Evolutionary conservation across 352 stramenopile genomes (phyloP).

Genomic region (Peronospora belbahrii): DNA sequence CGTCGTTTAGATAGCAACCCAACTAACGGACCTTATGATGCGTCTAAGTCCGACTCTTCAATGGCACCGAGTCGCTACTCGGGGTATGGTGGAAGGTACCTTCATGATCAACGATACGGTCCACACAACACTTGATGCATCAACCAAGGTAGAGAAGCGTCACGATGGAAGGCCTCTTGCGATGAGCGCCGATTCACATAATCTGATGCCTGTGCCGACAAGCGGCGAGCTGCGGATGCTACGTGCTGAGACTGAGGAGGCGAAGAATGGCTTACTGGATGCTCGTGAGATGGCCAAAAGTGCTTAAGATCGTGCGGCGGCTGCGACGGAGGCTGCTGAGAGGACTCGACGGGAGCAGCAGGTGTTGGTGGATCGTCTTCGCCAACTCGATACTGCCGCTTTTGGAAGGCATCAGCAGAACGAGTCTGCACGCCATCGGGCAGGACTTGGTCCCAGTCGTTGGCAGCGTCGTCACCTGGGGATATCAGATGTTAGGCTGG

Average conservation of each 20-base stretch:
- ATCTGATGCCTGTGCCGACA: not conserved
- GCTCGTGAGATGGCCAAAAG: not conserved
- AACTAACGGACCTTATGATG: too few species aligned
- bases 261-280: not conserved
- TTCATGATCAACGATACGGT: too few species aligned
- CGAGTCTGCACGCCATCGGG: not conserved
- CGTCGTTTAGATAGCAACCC: too few species aligned
- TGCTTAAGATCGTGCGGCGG: not conserved
- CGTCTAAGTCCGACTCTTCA: too few species aligned
- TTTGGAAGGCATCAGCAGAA: not conserved
- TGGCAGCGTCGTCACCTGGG: too few species aligned
- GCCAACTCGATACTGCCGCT: too few species aligned
- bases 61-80: too few species aligned
- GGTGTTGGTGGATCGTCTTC: not conserved
- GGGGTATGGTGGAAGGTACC: too few species aligned
- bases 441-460: too few species aligned
- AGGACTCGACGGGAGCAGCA: not conserved
- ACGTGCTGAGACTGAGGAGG: not conserved
- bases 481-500: too few species aligned
- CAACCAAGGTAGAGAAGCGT: not conserved
- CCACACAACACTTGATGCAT: not conserved
- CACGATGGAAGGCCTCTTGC: not conserved
- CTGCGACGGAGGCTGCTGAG: not conserved
- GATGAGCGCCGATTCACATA: not conserved
- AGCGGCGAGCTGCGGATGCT: not conserved